Evolutionary conservation across 768 basidiomycete species (phyloP).

Genomic region (Kwoniella sp.): DNA sequence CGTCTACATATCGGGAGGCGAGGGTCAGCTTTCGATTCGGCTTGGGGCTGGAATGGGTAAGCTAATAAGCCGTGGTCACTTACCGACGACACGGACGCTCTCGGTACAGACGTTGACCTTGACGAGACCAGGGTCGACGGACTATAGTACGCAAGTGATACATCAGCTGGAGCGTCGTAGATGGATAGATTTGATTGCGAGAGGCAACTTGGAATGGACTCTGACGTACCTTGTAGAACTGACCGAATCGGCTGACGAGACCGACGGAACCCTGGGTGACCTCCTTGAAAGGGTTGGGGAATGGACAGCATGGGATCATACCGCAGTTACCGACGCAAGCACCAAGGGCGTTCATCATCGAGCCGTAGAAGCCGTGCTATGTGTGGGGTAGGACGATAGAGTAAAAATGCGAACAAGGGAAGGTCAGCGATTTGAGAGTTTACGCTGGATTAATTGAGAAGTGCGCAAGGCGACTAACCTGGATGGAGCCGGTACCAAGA

Average conservation of each 20-base stretch:
- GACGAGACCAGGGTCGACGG: slow-evolving; percentile 88
- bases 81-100: slow-evolving; percentile 72
- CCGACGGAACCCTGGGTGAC: slow-evolving; percentile 60
- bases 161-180: background rate
- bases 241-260: slow-evolving; percentile 86
- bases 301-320: slow-evolving; percentile 77
- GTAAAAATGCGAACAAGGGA: background rate
- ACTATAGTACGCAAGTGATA: slow-evolving; percentile 43
- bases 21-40: background rate
- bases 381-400: background rate
- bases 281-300: slow-evolving; percentile 59
- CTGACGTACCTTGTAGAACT: slow-evolving; percentile 73
- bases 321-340: slow-evolving; percentile 68
- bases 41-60: background rate
- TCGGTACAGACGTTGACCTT: slow-evolving; percentile 95
- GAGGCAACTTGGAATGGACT: background rate
- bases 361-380: slow-evolving; percentile 85
- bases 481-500: slow-evolving; percentile 69
- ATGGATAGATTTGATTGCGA: background rate
- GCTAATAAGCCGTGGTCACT: no score
- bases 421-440: background rate
- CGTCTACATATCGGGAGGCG: slow-evolving; percentile 58
- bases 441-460: background rate
- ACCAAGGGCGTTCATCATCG: slow-evolving; percentile 74
- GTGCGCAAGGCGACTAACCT: slow-evolving; percentile 26